Evolutionary conservation across 1,139 yeast genomes (phyloP).

Genomic region (Protomyces macrosporus): DNA sequence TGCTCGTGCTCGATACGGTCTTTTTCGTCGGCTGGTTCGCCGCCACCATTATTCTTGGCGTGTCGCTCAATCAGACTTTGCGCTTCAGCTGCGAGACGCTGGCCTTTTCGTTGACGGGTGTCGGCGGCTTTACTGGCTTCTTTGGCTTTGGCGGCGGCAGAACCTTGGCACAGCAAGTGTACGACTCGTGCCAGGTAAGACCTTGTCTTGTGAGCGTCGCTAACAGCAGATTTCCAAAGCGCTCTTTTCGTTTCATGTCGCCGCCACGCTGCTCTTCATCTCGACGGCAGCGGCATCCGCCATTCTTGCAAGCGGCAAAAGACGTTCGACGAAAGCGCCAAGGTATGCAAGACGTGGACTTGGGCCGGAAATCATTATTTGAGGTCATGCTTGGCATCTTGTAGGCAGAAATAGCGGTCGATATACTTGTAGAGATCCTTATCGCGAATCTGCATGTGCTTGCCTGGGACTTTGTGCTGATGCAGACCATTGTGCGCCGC

Average conservation of each 20-base stretch:
- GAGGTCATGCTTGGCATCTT: not conserved
- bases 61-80: slow-evolving; percentile 13
- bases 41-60: slow-evolving; percentile 16
- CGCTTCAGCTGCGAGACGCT: slow-evolving; percentile 11
- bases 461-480: slow-evolving; percentile 53
- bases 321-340: not conserved
- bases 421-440: slow-evolving; percentile 6
- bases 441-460: slow-evolving; percentile 56
- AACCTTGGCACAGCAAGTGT: slow-evolving; percentile 16
- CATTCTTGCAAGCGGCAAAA: not conserved
- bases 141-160: not conserved
- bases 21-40: slow-evolving; percentile 23
- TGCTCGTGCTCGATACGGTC: slow-evolving; percentile 11
- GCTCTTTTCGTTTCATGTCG: slow-evolving; percentile 16
- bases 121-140: not conserved
- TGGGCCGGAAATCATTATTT: not conserved
- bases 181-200: slow-evolving; percentile 11
- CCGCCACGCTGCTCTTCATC: slow-evolving; percentile 7
- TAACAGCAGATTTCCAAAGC: slow-evolving; percentile 4
- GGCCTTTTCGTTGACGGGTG: slow-evolving; percentile 1
- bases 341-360: not conserved
- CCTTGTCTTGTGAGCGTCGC: not conserved
- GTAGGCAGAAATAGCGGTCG: slow-evolving; percentile 5
- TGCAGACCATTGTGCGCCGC: slow-evolving; percentile 46
- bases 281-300: slow-evolving; percentile 7